phyloP scores from a whole-genome alignment of 495 filamentous ascomycete genomes.

The Saxophila tyrrhenica region DNA sequence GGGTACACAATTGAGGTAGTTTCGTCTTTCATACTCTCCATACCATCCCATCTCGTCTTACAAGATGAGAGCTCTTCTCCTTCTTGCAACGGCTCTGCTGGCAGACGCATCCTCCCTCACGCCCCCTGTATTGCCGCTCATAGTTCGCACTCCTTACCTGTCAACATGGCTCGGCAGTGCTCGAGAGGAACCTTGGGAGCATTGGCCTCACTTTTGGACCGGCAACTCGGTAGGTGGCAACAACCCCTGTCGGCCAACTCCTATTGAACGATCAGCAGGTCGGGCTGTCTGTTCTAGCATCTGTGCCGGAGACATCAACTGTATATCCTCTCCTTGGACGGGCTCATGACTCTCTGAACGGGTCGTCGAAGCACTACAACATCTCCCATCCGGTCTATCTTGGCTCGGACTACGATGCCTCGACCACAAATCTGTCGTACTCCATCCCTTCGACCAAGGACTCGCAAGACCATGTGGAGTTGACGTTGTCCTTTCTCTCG shows the following conservation, averaged over 20 bases:
- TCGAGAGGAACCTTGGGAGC: slow-evolving; percentile 71
- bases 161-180: slow-evolving; percentile 78
- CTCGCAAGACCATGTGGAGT: slow-evolving; percentile 34
- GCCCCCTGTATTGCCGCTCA: slow-evolving; percentile 75
- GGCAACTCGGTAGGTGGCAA: slow-evolving; percentile 47
- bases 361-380: slow-evolving; percentile 45
- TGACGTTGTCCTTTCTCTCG: slow-evolving; percentile 79
- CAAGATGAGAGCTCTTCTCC: neutral
- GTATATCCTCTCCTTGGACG: slow-evolving; percentile 85
- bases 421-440: slow-evolving; percentile 86
- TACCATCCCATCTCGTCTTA: neutral
- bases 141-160: slow-evolving; percentile 85
- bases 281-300: slow-evolving; percentile 71
- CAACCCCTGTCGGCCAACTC: neutral
- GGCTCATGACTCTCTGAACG: slow-evolving; percentile 65
- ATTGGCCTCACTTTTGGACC: slow-evolving; percentile 94
- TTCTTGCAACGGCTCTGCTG: slow-evolving; percentile 12
- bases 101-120: slow-evolving; percentile 35
- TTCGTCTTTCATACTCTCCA: neutral
- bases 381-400: slow-evolving; percentile 61
- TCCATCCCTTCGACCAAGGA: slow-evolving; percentile 42
- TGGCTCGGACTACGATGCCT: slow-evolving; percentile 79
- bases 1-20: neutral
- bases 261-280: slow-evolving; percentile 42
- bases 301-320: slow-evolving; percentile 52